Percentiles rank a stretch among this genome's conserved stretches.
Conservation (phyloP, 306 rosid genomes). For the Castanea crenata region DNA sequence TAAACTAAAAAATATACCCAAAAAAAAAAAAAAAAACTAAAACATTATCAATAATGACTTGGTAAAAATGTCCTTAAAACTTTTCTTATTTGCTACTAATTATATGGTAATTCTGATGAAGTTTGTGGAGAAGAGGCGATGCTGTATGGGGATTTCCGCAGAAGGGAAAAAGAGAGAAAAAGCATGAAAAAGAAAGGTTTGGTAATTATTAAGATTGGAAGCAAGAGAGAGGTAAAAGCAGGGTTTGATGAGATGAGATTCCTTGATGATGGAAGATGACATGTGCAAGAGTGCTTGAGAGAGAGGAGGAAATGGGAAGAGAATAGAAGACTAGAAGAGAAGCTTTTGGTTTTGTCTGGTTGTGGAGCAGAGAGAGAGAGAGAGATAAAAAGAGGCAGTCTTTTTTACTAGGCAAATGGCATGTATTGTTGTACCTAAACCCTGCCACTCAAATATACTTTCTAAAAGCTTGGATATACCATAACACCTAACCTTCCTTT, state of each 20-base stretch:
- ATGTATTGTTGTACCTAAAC: slow-evolving; percentile 75
- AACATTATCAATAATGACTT: not conserved
- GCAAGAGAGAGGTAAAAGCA: slow-evolving; percentile 54
- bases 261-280: slow-evolving; percentile 86
- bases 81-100: not conserved
- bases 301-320: slow-evolving; percentile 27
- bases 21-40: too few species aligned
- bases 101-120: not conserved
- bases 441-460: slow-evolving; percentile 81
- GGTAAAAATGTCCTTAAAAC: not conserved
- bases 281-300: slow-evolving; percentile 51
- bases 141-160: slow-evolving; percentile 29
- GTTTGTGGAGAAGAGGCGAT: slow-evolving; percentile 16
- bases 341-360: slow-evolving; percentile 79
- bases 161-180: slow-evolving; percentile 42
- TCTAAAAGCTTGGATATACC: slow-evolving; percentile 90
- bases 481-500: slow-evolving; percentile 68
- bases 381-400: slow-evolving; percentile 47
- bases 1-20: too few species aligned
- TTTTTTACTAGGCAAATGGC: slow-evolving; percentile 84
- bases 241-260: slow-evolving; percentile 53
- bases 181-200: slow-evolving; percentile 51
- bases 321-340: slow-evolving; percentile 46
- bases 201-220: slow-evolving; percentile 57
- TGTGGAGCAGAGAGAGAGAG: slow-evolving; percentile 48